These are phyloP conservation scores for Cyberlindnera euphorbiiphila DNA, from an alignment of 805 yeast species.

Conservation along the genomic window DNA sequence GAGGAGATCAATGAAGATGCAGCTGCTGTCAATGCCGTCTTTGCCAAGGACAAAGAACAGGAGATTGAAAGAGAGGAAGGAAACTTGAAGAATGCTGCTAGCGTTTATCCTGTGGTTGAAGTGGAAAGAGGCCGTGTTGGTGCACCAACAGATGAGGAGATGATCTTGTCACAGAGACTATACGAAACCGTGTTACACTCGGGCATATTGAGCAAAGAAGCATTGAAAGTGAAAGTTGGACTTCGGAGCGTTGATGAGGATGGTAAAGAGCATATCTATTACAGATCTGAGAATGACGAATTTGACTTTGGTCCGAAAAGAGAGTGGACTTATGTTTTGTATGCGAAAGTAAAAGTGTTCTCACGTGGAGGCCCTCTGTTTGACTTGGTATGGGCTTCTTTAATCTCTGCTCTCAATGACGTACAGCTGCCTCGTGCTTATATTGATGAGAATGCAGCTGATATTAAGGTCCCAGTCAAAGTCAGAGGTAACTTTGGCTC, in stretches of 20 bases:
- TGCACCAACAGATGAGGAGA: slow-evolving; percentile 84
- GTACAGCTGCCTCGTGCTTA: slow-evolving; percentile 65
- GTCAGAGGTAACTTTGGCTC: slow-evolving; percentile 48
- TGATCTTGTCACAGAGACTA: slow-evolving; percentile 62
- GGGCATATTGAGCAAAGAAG: slow-evolving; percentile 44
- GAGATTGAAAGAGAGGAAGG: slow-evolving; percentile 24
- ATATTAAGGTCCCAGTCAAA: slow-evolving; percentile 47
- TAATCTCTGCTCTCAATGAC: slow-evolving; percentile 56
- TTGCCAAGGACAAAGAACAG: slow-evolving; percentile 34
- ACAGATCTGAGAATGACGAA: slow-evolving; percentile 45
- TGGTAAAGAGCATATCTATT: slow-evolving; percentile 43
- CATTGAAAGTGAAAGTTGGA: slow-evolving; percentile 55
- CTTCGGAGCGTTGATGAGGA: slow-evolving; percentile 48
- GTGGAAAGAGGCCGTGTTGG: slow-evolving; percentile 72
- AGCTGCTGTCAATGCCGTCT: slow-evolving; percentile 29
- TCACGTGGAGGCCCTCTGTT: slow-evolving; percentile 79
- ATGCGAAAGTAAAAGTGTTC: slow-evolving; percentile 72
- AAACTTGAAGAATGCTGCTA: slow-evolving; percentile 32
- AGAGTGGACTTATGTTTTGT: slow-evolving; percentile 54
- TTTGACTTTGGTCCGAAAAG: slow-evolving; percentile 37
- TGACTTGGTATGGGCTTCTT: slow-evolving; percentile 70
- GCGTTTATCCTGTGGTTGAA: slow-evolving; percentile 71
- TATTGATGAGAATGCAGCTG: slow-evolving; percentile 57
- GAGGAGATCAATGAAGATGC: slow-evolving; percentile 41
- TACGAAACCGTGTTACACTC: slow-evolving; percentile 59